Evolutionary conservation across 371 early-diverging fungal genomes (phyloP), one percentile per base, ranked within the genome.

Genomic region (Umbelopsis sp.): DNA sequence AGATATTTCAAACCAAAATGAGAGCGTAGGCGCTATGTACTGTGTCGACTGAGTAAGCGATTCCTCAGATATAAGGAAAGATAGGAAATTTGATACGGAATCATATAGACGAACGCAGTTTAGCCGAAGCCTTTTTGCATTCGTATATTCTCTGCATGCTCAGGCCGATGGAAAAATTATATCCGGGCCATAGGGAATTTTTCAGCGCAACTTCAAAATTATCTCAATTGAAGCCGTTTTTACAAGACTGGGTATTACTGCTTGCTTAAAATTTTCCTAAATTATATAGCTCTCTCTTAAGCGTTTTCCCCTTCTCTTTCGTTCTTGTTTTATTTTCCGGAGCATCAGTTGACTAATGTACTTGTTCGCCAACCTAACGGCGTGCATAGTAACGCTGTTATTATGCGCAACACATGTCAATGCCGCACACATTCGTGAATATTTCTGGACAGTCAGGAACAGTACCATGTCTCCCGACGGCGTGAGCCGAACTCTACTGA

Each of bases 401-500:
- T 5, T 51, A 20, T 24, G 18, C 24, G 29, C 22, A 22, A 20
- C 57, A 14, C 57, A 35, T 2, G 57, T 35, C 29, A 4, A 29
- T 6, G 57, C 37, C 18, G 57, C 57, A 35, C 16, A 16, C 4
- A 29, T 57, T 8, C 57, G 57, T 35, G 57, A 57, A 57, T 57
- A 57, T 18, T 57, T 57, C 29, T 57, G 57, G 57, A 57, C 57
- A 6, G 35, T 57, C 35, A 57, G 57, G 18, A 57, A 57, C 14
- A 35, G 29, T 18, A 57, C 57, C 35, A 4, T 20, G 73, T 73
- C 57, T 37, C 80, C 82, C 5, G 82, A 82, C 68, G 78, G 78
- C 12, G 72, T 76, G 63, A 70, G 72, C n/a, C 73, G 77, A 35
- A 67, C 70, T 20, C 76, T 80, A 70, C 62, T 77, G 45, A 74